Conservation (phyloP, 352 stramenopile species). For the Phytophthora ohioensis region DNA sequence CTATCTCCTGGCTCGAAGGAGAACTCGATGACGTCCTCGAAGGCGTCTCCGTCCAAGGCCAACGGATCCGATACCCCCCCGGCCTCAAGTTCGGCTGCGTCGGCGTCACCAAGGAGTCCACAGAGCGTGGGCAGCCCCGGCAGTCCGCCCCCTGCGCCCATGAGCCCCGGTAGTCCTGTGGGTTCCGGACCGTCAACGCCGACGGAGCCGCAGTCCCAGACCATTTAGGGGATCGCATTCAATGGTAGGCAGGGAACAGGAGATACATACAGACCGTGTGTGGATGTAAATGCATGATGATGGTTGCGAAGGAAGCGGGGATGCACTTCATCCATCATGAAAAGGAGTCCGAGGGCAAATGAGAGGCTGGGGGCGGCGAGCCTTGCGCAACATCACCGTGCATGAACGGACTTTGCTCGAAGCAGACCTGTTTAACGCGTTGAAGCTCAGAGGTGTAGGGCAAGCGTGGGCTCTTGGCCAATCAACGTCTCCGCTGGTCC, state of each 20-base stretch:
- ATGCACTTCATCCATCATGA: background rate
- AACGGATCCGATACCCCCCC: slow-evolving; percentile 48
- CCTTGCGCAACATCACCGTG: background rate
- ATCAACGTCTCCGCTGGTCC: background rate
- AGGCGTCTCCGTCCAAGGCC: slow-evolving; percentile 42
- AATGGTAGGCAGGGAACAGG: slow-evolving; percentile 24
- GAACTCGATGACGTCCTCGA: slow-evolving; percentile 46
- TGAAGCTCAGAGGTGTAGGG: slow-evolving; percentile 16
- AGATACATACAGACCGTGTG: slow-evolving; percentile 36
- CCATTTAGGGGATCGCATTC: slow-evolving; percentile 41
- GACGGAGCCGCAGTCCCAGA: slow-evolving; percentile 45
- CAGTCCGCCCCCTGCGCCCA: slow-evolving; percentile 41
- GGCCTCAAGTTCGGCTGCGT: slow-evolving; percentile 47
- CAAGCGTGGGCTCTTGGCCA: slow-evolving; percentile 5
- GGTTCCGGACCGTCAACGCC: slow-evolving; percentile 30
- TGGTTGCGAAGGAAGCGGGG: slow-evolving; percentile 18
- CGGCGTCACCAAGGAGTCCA: slow-evolving; percentile 48
- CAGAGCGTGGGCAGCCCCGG: slow-evolving; percentile 45
- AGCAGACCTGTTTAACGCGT: slow-evolving; percentile 13
- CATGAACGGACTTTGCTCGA: background rate
- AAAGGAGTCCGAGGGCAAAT: background rate
- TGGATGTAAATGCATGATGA: slow-evolving; percentile 44
- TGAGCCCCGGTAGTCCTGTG: slow-evolving; percentile 37
- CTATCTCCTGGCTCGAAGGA: slow-evolving; percentile 51
- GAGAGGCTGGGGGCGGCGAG: background rate